phyloP scores from a whole-genome alignment of 805 yeast species.

The Candida loeiensis region DNA sequence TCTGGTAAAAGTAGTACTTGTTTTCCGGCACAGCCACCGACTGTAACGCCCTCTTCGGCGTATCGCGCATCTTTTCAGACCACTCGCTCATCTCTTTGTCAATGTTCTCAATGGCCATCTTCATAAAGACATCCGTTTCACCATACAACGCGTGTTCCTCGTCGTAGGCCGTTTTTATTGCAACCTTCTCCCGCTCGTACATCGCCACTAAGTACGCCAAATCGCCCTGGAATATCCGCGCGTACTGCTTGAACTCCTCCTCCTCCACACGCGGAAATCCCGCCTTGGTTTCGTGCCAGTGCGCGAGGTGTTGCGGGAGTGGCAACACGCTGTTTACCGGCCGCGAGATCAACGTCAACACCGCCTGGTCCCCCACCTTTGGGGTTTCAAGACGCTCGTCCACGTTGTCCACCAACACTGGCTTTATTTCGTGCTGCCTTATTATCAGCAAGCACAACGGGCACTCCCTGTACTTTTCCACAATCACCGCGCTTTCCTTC shows the following conservation, averaged over 20 bases:
- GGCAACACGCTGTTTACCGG: constrained; percentile 47
- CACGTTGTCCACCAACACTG: constrained; percentile 51
- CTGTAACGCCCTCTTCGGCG: background rate
- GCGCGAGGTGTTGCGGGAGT: constrained; percentile 30
- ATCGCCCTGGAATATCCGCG: constrained; percentile 70
- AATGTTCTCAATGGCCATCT: constrained; percentile 55
- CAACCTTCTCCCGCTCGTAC: constrained; percentile 56
- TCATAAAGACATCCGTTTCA: constrained; percentile 54
- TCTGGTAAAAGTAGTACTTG: constrained; percentile 68
- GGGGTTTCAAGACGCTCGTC: constrained; percentile 61
- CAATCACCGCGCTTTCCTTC: constrained; percentile 31
- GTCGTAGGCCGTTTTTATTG: constrained; percentile 48
- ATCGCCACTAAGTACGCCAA: constrained; percentile 49
- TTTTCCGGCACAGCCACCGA: background rate
- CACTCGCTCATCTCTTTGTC: constrained; percentile 42
- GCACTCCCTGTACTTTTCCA: constrained; percentile 61
- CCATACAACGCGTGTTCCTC: constrained; percentile 58
- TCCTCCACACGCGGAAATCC: constrained; percentile 44
- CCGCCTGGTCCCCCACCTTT: constrained; percentile 49
- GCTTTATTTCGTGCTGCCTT: constrained; percentile 54
- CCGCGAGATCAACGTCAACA: constrained; percentile 60
- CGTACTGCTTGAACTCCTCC: constrained; percentile 37
- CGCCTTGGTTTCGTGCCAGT: constrained; percentile 24
- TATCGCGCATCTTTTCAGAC: constrained; percentile 23
- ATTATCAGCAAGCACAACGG: constrained; percentile 69